phyloP scores from a whole-genome alignment of 2,329 filamentous ascomycete species.

The Ophiostoma tasmaniense region DNA sequence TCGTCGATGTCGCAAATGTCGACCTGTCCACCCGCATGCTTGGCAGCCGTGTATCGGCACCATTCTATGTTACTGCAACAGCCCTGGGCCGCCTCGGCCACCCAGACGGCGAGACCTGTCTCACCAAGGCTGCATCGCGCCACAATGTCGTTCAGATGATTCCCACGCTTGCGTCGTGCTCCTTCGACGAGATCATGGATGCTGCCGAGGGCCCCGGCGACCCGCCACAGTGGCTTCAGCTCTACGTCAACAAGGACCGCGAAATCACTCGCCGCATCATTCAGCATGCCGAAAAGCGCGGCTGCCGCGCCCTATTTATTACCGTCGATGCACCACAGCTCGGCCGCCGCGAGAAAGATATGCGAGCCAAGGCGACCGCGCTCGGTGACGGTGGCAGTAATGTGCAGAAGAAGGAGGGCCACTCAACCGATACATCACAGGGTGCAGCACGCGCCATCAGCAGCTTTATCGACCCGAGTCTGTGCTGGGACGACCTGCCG shows the following conservation, averaged over 20 bases:
- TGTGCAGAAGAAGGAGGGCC: constrained; percentile 71
- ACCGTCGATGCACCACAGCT: constrained; percentile 96
- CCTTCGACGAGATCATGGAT: constrained; percentile 94
- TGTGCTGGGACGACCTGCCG: constrained; percentile 87
- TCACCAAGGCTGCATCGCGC: constrained; percentile 74
- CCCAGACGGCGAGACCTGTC: constrained; percentile 84
- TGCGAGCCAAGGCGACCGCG: constrained; percentile 76
- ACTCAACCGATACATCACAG: constrained; percentile 74
- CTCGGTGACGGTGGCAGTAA: constrained; percentile 62
- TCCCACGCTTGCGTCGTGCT: constrained; percentile 90
- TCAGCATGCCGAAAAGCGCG: constrained; percentile 79
- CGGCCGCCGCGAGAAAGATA: constrained; percentile 92
- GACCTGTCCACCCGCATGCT: constrained; percentile 91
- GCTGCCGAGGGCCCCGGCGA: constrained; percentile 63
- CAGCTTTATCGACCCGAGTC: constrained; percentile 89
- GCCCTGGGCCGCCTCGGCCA: constrained; percentile 92
- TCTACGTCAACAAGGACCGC: constrained; percentile 96
- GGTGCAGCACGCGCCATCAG: constrained; percentile 92
- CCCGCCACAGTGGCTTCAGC: constrained; percentile 82
- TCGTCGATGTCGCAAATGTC: constrained; percentile 82
- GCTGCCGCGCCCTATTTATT: constrained; percentile 94
- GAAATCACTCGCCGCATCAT: constrained; percentile 85
- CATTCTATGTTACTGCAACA: constrained; percentile 94
- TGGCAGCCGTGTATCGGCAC: constrained; percentile 71
- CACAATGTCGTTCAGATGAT: constrained; percentile 98